Conservation (phyloP, 495 filamentous ascomycete genomes). For the Hypoxylon cercidicola region DNA sequence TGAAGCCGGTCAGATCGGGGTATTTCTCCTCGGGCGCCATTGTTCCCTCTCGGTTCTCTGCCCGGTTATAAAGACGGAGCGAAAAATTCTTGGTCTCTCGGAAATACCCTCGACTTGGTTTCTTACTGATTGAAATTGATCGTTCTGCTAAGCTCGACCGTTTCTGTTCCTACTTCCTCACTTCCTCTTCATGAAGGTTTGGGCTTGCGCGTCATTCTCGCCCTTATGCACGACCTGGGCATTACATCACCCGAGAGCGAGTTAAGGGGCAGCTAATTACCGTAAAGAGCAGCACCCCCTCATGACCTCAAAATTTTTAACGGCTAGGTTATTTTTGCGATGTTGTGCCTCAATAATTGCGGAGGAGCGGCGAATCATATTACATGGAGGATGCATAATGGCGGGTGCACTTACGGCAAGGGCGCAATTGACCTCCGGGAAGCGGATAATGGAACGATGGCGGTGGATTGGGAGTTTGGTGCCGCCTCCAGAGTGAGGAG, state of each 20-base stretch:
- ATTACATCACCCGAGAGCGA: constrained; percentile 26
- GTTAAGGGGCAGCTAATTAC: constrained; percentile 26
- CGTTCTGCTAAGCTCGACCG: neutral
- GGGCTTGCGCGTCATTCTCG: constrained; percentile 26
- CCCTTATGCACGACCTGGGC: constrained; percentile 21
- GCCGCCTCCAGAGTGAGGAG: no score
- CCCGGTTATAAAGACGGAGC: neutral
- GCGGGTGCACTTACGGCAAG: constrained; percentile 11
- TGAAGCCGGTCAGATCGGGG: constrained; percentile 44
- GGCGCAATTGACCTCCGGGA: constrained; percentile 35
- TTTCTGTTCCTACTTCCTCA: neutral
- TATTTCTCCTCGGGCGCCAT: constrained; percentile 37
- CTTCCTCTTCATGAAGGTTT: neutral
- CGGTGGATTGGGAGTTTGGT: no score
- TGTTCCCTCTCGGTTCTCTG: neutral
- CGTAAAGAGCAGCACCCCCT: constrained; percentile 16
- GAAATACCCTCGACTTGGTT: neutral
- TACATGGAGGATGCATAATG: constrained; percentile 12
- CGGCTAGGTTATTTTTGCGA: neutral
- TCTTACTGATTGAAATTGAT: neutral
- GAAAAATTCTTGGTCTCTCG: neutral
- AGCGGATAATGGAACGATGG: constrained; percentile 10
- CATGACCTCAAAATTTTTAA: constrained; percentile 21
- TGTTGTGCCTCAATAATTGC: neutral
- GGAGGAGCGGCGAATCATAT: constrained; percentile 27